Evolutionary conservation across 1,139 yeast genomes (phyloP).

Genomic region (Torulaspora pretoriensis): DNA sequence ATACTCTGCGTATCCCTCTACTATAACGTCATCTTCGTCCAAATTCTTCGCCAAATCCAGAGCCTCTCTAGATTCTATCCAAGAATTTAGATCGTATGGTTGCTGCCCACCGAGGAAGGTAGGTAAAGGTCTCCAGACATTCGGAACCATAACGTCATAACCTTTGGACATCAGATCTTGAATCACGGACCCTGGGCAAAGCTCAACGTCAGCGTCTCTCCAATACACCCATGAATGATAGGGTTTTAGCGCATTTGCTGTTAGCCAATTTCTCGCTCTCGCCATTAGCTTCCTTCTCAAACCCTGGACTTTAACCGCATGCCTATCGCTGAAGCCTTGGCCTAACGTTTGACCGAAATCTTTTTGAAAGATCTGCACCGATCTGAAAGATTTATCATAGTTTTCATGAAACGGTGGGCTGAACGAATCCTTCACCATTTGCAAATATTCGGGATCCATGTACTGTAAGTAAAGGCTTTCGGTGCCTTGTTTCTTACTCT

Average conservation of each 20-base stretch:
- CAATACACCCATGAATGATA: constrained; percentile 93
- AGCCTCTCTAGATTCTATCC: constrained; percentile 78
- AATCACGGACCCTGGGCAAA: constrained; percentile 73
- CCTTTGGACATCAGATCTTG: constrained; percentile 72
- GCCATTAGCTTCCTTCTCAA: constrained; percentile 86
- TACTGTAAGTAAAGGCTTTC: constrained; percentile 60
- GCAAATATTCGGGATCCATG: constrained; percentile 64
- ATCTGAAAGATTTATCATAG: constrained; percentile 67
- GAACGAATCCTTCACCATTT: constrained; percentile 54
- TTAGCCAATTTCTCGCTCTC: constrained; percentile 83
- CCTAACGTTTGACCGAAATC: constrained; percentile 84
- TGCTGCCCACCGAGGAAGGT: constrained; percentile 73
- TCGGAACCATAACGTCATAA: constrained; percentile 82
- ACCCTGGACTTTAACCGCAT: constrained; percentile 86
- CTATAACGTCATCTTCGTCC: constrained; percentile 81
- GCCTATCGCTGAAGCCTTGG: constrained; percentile 86
- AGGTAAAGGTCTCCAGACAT: constrained; percentile 86
- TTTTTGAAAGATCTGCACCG: constrained; percentile 70
- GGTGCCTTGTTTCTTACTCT: constrained; percentile 48
- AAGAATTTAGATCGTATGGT: constrained; percentile 81
- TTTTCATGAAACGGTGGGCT: constrained; percentile 60
- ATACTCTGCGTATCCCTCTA: constrained; percentile 86
- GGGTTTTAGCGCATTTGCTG: constrained; percentile 70
- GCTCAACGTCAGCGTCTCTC: constrained; percentile 88
- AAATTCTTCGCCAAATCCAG: constrained; percentile 60